A percentile compares a stretch with the other conserved stretches of the same genome.
phyloP scores from a whole-genome alignment of 2,329 filamentous ascomycete genomes.

The Harringtonia aguacate region DNA sequence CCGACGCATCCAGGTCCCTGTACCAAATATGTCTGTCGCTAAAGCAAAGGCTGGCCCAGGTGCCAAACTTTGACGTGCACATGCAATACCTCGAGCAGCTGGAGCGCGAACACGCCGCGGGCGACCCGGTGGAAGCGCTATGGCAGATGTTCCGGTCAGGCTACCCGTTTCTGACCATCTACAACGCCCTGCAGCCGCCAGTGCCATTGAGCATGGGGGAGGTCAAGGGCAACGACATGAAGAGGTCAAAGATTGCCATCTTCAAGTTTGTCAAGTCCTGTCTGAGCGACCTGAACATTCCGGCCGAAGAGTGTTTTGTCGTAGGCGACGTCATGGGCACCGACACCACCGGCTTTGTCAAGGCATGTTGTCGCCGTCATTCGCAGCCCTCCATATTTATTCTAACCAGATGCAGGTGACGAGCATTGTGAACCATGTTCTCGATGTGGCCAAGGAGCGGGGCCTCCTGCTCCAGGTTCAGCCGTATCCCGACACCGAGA shows the following conservation, averaged over 20 bases:
- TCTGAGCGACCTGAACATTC: slow-evolving; percentile 68
- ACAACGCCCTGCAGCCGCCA: slow-evolving; percentile 70
- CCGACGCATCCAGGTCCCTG: slow-evolving; percentile 80
- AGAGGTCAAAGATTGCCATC: slow-evolving; percentile 74
- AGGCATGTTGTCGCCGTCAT: slow-evolving; percentile 40
- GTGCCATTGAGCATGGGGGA: slow-evolving; percentile 59
- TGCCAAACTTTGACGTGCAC: slow-evolving; percentile 72
- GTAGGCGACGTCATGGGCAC: slow-evolving; percentile 85
- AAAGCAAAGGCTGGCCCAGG: slow-evolving; percentile 68
- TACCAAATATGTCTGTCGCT: slow-evolving; percentile 91
- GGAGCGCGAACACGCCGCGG: slow-evolving; percentile 49
- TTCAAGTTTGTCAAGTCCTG: slow-evolving; percentile 92
- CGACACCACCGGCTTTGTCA: slow-evolving; percentile 95
- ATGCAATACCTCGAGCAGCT: slow-evolving; percentile 61
- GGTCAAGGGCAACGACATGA: slow-evolving; percentile 48
- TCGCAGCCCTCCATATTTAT: not conserved
- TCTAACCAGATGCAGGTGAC: slow-evolving; percentile 48
- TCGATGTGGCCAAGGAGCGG: slow-evolving; percentile 73
- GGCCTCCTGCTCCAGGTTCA: slow-evolving; percentile 58
- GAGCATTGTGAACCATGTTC: slow-evolving; percentile 82
- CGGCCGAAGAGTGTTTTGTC: slow-evolving; percentile 77
- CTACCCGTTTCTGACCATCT: slow-evolving; percentile 75
- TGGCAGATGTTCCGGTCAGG: slow-evolving; percentile 83
- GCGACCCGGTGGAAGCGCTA: slow-evolving; percentile 78
- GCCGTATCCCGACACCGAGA: slow-evolving; percentile 46